These are phyloP conservation scores for Niebla homalea DNA, from an alignment of 495 filamentous ascomycete genomes.

Conservation along the genomic window DNA sequence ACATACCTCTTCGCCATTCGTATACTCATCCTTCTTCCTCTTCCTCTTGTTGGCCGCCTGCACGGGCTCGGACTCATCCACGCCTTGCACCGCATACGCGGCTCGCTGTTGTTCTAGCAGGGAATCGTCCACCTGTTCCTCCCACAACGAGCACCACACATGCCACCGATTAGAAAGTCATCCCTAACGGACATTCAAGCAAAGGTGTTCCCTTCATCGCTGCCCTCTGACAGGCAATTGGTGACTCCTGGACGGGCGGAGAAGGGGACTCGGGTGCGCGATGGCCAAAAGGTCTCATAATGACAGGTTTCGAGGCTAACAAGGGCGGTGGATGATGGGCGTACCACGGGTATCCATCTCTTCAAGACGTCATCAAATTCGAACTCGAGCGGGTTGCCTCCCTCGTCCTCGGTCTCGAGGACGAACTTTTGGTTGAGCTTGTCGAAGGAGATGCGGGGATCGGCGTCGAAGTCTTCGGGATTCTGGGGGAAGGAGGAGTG, in stretches of 20 bases:
- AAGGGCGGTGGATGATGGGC: conserved; percentile 12
- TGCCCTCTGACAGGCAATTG: too few species aligned
- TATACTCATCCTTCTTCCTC: conserved; percentile 61
- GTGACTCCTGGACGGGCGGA: too few species aligned
- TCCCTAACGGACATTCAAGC: conserved; percentile 4
- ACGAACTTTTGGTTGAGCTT: conserved; percentile 67
- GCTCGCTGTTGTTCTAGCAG: conserved; percentile 65
- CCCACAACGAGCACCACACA: conserved; percentile 22
- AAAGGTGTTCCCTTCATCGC: neutral
- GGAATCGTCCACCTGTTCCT: conserved; percentile 56
- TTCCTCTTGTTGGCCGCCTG: conserved; percentile 35
- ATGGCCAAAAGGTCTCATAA: neutral
- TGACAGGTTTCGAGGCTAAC: neutral
- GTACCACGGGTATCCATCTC: conserved; percentile 69
- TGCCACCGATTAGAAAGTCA: conserved; percentile 19
- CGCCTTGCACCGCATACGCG: conserved; percentile 56
- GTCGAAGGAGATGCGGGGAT: conserved; percentile 77
- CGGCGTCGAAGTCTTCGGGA: conserved; percentile 60
- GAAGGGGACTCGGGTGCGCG: neutral
- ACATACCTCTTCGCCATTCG: conserved; percentile 46
- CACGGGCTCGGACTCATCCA: conserved; percentile 47
- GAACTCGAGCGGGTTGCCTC: conserved; percentile 52
- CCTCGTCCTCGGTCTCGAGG: conserved; percentile 60
- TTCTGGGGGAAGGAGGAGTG: conserved; percentile 50
- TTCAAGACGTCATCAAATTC: conserved; percentile 59